These are phyloP conservation scores for Penicillium dipodomyicola DNA, from an alignment of 495 filamentous ascomycete species.

Conservation along the genomic window DNA sequence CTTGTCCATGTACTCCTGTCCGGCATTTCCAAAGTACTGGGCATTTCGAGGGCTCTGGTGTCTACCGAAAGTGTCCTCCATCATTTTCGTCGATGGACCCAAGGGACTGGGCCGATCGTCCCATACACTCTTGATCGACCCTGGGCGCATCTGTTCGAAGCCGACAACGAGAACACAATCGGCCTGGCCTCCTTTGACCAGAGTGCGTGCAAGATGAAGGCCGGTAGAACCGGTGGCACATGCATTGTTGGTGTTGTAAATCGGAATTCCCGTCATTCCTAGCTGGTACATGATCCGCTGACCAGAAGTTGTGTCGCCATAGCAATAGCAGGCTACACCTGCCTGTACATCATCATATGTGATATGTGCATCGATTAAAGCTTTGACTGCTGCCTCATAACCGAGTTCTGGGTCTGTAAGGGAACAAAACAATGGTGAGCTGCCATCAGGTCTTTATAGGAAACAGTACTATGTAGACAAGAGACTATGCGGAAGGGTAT, in stretches of 20 bases:
- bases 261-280: conserved; percentile 83
- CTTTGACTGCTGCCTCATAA: conserved; percentile 51
- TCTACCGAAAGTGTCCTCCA: conserved; percentile 23
- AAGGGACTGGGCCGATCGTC: conserved; percentile 24
- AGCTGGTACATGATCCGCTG: conserved; percentile 91
- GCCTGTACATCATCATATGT: conserved; percentile 85
- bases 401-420: conserved; percentile 20
- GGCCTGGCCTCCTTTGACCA: conserved; percentile 64
- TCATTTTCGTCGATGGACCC: conserved; percentile 23
- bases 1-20: conserved; percentile 81
- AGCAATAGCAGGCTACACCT: conserved; percentile 83
- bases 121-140: conserved; percentile 36
- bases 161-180: conserved; percentile 81
- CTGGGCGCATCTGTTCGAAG: conserved; percentile 88
- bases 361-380: conserved; percentile 80
- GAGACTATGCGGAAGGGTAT: no score
- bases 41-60: conserved; percentile 57
- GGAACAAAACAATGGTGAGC: neutral
- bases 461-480: no score
- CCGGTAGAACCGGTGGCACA: conserved; percentile 82
- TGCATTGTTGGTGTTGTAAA: conserved; percentile 88
- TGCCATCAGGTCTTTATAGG: no score
- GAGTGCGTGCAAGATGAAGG: conserved; percentile 65
- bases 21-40: conserved; percentile 85
- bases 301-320: conserved; percentile 67